These are phyloP conservation scores for Claviceps fusiformis DNA, from an alignment of 2,329 filamentous ascomycete genomes.

Conservation along the genomic window DNA sequence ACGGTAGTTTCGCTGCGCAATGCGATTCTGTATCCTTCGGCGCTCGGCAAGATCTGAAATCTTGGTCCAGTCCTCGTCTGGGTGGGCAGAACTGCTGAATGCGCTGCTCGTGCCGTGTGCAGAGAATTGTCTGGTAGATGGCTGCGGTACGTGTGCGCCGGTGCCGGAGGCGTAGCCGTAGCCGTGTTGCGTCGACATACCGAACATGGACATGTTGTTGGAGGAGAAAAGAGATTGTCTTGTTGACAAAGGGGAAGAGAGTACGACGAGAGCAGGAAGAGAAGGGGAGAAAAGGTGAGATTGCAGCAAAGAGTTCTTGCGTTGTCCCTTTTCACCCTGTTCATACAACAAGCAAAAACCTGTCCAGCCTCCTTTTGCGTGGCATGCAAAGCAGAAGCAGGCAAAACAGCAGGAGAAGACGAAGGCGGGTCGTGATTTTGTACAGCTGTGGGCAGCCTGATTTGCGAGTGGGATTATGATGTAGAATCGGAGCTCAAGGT, in stretches of 20 bases:
- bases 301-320: neutral
- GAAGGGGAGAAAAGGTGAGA: neutral
- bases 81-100: conserved; percentile 86
- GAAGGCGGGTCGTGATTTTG: too few species aligned
- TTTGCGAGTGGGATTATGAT: too few species aligned
- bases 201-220: conserved; percentile 22
- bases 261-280: neutral
- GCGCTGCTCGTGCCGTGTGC: conserved; percentile 78
- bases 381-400: neutral
- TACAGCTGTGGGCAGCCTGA: too few species aligned
- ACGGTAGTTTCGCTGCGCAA: conserved; percentile 97
- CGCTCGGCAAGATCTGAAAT: conserved; percentile 94
- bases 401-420: too few species aligned
- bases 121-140: conserved; percentile 50
- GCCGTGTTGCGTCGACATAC: conserved; percentile 21
- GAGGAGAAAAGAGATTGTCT: neutral
- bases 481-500: too few species aligned
- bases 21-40: conserved; percentile 88
- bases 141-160: conserved; percentile 9
- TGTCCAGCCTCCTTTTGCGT: neutral
- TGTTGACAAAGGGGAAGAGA: too few species aligned
- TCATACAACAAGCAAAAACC: neutral
- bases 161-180: conserved; percentile 23
- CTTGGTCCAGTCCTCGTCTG: conserved; percentile 98
- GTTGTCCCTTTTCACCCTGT: too few species aligned